A percentile compares a stretch with the other conserved stretches of the same genome.
phyloP scores from a whole-genome alignment of 495 filamentous ascomycete species.

The Lentithecium fluviatile region DNA sequence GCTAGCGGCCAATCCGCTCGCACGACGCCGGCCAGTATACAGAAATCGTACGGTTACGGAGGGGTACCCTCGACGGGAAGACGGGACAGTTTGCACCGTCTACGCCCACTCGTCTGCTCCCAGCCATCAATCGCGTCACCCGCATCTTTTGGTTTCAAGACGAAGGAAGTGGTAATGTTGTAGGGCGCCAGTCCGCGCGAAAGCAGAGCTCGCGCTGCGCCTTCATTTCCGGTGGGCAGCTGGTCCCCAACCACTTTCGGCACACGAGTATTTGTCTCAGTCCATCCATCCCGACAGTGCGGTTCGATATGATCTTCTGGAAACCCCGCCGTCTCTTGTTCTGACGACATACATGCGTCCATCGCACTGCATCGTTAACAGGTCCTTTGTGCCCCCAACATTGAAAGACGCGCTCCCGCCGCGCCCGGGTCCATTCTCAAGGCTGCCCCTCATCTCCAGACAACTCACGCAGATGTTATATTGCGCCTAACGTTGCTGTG shows the following conservation, averaged over 20 bases:
- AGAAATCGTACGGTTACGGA: too few species aligned
- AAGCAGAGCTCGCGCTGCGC: background rate
- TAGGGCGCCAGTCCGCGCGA: too few species aligned
- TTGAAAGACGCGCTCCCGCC: background rate
- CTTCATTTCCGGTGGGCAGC: background rate
- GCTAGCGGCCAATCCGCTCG: too few species aligned
- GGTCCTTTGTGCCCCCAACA: too few species aligned
- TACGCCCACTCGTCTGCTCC: too few species aligned
- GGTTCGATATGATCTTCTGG: slow-evolving; percentile 16
- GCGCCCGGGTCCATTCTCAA: background rate
- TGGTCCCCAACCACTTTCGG: slow-evolving; percentile 8
- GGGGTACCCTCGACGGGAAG: too few species aligned
- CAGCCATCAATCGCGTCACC: too few species aligned
- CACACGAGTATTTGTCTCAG: slow-evolving; percentile 1
- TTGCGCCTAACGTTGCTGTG: slow-evolving; percentile 28
- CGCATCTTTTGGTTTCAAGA: slow-evolving; percentile 17
- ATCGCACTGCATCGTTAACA: slow-evolving; percentile 1
- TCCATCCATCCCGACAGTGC: slow-evolving; percentile 17
- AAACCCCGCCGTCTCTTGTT: background rate
- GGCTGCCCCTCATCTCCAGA: slow-evolving; percentile 1
- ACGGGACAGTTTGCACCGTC: slow-evolving; percentile 9
- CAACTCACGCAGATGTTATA: slow-evolving; percentile 16
- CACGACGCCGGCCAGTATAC: too few species aligned
- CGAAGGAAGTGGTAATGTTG: background rate
- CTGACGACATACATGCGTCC: slow-evolving; percentile 25